These are phyloP conservation scores for Mycosphaerelloides madeirae DNA, from an alignment of 2,329 filamentous ascomycete species.

Conservation along the genomic window DNA sequence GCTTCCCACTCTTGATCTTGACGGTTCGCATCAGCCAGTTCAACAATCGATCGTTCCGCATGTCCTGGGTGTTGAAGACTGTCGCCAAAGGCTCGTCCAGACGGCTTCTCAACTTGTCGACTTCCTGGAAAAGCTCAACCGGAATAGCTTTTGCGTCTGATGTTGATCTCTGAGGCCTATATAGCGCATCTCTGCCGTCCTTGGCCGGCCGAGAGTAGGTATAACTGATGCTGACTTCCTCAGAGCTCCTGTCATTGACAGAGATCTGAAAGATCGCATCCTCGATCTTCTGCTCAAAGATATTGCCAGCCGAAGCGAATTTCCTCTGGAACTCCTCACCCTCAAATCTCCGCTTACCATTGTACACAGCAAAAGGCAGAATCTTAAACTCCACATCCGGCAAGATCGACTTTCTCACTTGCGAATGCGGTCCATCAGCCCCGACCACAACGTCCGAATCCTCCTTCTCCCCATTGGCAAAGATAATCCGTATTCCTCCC, in stretches of 20 bases:
- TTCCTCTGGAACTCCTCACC: conserved; percentile 10
- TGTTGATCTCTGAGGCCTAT: conserved; percentile 32
- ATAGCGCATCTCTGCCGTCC: conserved; percentile 29
- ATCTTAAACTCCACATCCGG: conserved; percentile 27
- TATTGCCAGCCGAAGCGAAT: conserved; percentile 13
- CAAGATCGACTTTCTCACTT: conserved; percentile 26
- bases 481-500: conserved; percentile 3
- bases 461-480: conserved; percentile 5
- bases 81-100: conserved; percentile 31
- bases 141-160: conserved; percentile 33
- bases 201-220: conserved; percentile 36
- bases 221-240: conserved; percentile 35
- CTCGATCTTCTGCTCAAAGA: conserved; percentile 24
- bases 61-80: conserved; percentile 30
- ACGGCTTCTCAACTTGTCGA: conserved; percentile 21
- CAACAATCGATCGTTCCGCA: conserved; percentile 34
- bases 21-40: conserved; percentile 42
- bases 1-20: conserved; percentile 16
- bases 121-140: conserved; percentile 34
- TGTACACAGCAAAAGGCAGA: conserved; percentile 37
- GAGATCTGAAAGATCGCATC: conserved; percentile 30
- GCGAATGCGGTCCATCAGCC: conserved; percentile 38
- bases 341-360: conserved; percentile 27
- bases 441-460: conserved; percentile 29
- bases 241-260: conserved; percentile 26